A percentile compares a stretch with the other conserved stretches of the same genome.
Evolutionary conservation across 331 rosid species (phyloP).

Genomic region (Dryas integrifolia): DNA sequence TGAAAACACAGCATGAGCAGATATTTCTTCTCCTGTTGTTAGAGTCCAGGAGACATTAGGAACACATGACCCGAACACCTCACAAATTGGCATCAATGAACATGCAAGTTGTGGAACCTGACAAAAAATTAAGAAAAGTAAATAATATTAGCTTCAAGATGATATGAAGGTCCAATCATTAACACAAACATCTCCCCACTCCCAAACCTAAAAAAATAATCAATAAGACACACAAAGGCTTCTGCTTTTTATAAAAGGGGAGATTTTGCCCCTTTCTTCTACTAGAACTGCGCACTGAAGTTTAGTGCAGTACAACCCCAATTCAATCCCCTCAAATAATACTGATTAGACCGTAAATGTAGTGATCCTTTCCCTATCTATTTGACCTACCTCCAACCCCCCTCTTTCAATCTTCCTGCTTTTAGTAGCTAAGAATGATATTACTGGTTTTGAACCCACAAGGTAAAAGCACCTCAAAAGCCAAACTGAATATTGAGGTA

Average conservation of each 20-base stretch:
- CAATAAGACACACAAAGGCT: not conserved
- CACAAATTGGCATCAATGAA: slow-evolving; percentile 99
- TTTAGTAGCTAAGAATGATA: not conserved
- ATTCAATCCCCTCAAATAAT: not conserved
- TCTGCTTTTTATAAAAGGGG: not conserved
- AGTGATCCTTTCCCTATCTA: not conserved
- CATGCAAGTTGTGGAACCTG: slow-evolving; percentile 98
- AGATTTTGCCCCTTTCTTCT: not conserved
- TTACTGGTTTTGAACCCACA: not conserved
- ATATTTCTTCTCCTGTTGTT: slow-evolving; percentile 74
- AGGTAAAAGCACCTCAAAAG: not conserved
- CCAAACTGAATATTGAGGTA: not conserved
- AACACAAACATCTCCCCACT: not conserved
- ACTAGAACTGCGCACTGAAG: not conserved
- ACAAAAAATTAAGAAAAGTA: slow-evolving; percentile 31
- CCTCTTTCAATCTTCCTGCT: not conserved
- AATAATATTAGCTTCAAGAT: slow-evolving; percentile 16
- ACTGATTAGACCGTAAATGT: not conserved
- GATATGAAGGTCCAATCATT: not conserved
- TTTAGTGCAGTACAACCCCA: not conserved
- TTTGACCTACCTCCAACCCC: not conserved
- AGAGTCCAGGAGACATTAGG: slow-evolving; percentile 71
- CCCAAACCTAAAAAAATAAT: not conserved
- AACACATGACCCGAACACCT: slow-evolving; percentile 91
- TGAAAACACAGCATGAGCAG: slow-evolving; percentile 92